These are phyloP conservation scores for Cercospora canescens DNA, from an alignment of 2,329 filamentous ascomycete genomes.

Conservation along the genomic window DNA sequence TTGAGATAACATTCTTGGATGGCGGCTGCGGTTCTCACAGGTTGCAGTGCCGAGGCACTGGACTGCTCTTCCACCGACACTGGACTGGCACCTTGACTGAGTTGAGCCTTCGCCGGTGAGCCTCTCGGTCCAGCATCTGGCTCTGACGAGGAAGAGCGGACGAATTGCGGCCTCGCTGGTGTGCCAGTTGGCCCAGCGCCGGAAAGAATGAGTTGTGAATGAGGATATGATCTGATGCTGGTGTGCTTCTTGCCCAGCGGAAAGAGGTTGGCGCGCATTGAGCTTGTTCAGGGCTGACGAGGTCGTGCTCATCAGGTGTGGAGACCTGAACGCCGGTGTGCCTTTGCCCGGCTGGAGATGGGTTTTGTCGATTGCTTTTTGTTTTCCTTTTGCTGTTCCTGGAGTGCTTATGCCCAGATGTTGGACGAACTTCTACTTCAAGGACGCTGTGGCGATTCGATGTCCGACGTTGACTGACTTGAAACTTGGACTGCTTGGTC, in stretches of 20 bases:
- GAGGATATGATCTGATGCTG: no score
- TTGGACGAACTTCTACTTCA: not conserved
- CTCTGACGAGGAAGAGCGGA: not conserved
- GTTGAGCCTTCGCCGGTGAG: no score
- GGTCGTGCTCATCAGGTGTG: not conserved
- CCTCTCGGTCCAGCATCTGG: no score
- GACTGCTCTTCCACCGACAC: not conserved
- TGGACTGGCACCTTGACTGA: not conserved
- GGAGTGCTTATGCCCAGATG: not conserved
- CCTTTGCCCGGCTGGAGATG: not conserved
- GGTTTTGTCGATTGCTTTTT: not conserved
- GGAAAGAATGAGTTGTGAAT: no score
- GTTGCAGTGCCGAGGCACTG: not conserved
- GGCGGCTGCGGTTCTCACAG: not conserved
- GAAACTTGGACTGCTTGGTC: no score
- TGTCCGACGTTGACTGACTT: no score
- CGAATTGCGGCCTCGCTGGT: not conserved
- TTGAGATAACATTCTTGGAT: not conserved
- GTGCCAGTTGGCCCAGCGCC: not conserved
- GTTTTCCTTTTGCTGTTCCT: not conserved
- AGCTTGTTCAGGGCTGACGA: not conserved
- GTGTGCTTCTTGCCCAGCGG: not conserved
- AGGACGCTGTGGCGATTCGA: no score
- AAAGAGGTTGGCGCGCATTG: not conserved
- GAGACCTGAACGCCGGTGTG: not conserved